phyloP scores from a whole-genome alignment of 768 basidiomycete species.

The Omphalotus guepiniiformis region DNA sequence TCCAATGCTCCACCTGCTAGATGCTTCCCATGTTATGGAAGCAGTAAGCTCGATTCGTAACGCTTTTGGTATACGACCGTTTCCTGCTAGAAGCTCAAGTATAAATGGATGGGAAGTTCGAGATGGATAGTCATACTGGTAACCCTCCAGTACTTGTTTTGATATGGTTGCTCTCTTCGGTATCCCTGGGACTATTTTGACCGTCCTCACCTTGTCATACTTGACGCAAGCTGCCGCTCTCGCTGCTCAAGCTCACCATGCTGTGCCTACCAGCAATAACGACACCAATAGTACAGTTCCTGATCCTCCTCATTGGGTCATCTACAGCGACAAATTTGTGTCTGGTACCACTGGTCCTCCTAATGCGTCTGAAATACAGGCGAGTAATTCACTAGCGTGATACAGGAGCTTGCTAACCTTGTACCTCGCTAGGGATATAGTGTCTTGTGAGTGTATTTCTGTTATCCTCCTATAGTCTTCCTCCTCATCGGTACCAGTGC shows the following conservation, averaged over 20 bases:
- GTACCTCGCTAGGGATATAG: conserved; percentile 22
- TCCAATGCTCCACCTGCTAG: too few relatives aligned
- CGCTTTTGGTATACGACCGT: too few relatives aligned
- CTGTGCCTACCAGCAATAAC: background rate
- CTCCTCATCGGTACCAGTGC: conserved; percentile 9
- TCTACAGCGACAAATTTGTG: conserved; percentile 34
- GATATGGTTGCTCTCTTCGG: conserved; percentile 4
- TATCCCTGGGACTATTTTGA: too few relatives aligned
- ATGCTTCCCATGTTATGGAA: too few relatives aligned
- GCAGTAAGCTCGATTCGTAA: too few relatives aligned
- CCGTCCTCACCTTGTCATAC: background rate
- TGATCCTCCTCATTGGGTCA: conserved; percentile 35
- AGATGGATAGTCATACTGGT: too few relatives aligned
- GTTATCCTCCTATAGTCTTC: background rate
- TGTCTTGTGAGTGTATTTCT: conserved; percentile 18
- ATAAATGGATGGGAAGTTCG: too few relatives aligned
- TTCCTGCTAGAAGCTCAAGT: too few relatives aligned
- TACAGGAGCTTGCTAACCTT: background rate
- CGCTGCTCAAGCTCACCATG: background rate
- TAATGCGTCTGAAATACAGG: conserved; percentile 25
- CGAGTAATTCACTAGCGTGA: conserved; percentile 11
- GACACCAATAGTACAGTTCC: conserved; percentile 9
- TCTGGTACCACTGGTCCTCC: conserved; percentile 36
- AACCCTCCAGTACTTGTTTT: background rate
- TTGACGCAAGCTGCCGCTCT: background rate